Evolutionary conservation across 2,329 filamentous ascomycete species (phyloP), one percentile per base, ranked within the genome.

Genomic region (Fusarium sp.): DNA sequence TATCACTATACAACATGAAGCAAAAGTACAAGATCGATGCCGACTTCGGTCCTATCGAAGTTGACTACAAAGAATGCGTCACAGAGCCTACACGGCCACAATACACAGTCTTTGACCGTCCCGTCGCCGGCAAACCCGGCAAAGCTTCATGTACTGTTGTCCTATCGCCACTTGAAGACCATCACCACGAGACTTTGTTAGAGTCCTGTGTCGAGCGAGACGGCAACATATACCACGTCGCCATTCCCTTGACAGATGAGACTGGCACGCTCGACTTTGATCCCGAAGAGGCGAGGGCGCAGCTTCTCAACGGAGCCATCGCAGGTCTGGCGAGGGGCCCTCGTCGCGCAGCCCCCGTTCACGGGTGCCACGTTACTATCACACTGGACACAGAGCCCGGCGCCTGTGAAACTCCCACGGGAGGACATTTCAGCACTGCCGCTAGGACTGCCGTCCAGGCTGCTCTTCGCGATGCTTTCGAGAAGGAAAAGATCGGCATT

Each of bases 21-120:
- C 93, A 94, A 58, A 94, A 97, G 78, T 92, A 98, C 83, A 97
- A 96, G 80, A 94, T 87, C 86, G 81, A 97, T 90, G 87, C 94
- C 86, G 70, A 91, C 84, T 97, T 97, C 85, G 95, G 95, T 18
- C 91, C 91, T 59, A 97, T 99, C 70, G 93, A 97, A 76, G 97
- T 99, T 67, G 94, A 97, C 74, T 99, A 98, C 82, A 92, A 97
- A 60, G 96, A 99, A 83, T 92, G 91, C 52, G 84, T 96, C 15
- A 89, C 90, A 0, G 84, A 84, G 7, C 77, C 86, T 1, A 91
- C 91, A 2, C 79, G 80, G 1, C 83, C 88, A 0, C 86, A 91
- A 41, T 89, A 87, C 29, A 87, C 88, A 58, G 83, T 90, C 9
- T 94, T 94, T 77, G 94, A 98, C 76, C 92, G 91, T 46, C 90